Evolutionary conservation across 2,329 filamentous ascomycete genomes (phyloP).

Genomic region (Trichoderma afroharzianum): DNA sequence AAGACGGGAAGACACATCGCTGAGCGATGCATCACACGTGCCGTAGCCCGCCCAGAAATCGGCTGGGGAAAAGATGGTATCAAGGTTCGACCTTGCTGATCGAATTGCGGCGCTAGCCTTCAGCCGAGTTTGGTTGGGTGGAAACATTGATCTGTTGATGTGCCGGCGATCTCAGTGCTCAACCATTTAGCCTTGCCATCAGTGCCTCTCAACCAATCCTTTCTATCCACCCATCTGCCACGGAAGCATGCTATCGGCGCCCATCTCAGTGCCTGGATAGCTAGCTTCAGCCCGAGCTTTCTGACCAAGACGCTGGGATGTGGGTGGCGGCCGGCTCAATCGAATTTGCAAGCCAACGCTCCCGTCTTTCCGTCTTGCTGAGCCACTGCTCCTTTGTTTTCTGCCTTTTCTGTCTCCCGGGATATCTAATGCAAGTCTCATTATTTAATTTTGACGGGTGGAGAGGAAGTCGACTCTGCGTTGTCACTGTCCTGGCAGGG

Average conservation of each 20-base stretch:
- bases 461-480: background rate
- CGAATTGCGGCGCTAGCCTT: slow-evolving; percentile 2
- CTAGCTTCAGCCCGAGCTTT: background rate
- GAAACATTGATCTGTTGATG: slow-evolving; percentile 4
- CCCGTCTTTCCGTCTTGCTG: background rate
- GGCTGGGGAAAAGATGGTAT: background rate
- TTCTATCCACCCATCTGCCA: background rate
- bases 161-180: slow-evolving; percentile 2
- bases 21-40: background rate
- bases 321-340: background rate
- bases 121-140: background rate
- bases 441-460: background rate
- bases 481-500: background rate
- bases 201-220: background rate
- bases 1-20: background rate
- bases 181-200: background rate
- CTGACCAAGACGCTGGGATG: background rate
- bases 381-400: background rate
- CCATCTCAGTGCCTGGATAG: background rate
- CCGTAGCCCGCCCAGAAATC: background rate
- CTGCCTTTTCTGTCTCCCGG: background rate
- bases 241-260: background rate
- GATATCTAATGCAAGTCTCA: slow-evolving; percentile 3
- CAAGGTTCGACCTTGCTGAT: background rate
- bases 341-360: background rate